Evolutionary conservation across 257 asterid species (phyloP).

Genomic region (Nicotiana obtusifolia): DNA sequence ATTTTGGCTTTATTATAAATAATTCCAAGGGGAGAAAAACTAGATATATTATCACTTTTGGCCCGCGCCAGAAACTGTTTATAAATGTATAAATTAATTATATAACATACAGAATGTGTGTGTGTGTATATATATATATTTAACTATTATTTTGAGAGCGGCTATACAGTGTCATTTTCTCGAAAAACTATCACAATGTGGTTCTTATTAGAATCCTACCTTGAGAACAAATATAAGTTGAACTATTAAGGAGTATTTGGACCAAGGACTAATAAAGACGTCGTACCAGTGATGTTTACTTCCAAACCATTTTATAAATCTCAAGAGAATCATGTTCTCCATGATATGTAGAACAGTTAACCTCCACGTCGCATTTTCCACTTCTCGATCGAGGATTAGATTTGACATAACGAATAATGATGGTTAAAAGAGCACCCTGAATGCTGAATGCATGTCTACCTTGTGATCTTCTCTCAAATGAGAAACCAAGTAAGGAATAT

Average conservation of each 20-base stretch:
- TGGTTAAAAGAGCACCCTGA: slow-evolving; percentile 57
- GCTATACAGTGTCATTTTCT: too few species aligned
- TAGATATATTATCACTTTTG: not conserved
- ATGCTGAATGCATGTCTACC: slow-evolving; percentile 43
- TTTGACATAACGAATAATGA: slow-evolving; percentile 37
- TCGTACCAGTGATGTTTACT: not conserved
- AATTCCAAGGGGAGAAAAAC: not conserved
- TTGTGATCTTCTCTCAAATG: slow-evolving; percentile 52
- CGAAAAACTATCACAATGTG: too few species aligned
- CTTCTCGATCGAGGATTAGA: slow-evolving; percentile 42
- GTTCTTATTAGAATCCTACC: too few species aligned
- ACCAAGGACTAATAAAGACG: not conserved
- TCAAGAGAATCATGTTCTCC: not conserved
- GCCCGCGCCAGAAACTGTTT: too few species aligned
- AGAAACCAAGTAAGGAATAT: slow-evolving; percentile 33
- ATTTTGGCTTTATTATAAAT: not conserved
- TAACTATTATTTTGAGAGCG: too few species aligned
- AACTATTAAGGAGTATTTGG: too few species aligned
- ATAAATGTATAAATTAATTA: too few species aligned
- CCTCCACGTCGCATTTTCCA: slow-evolving; percentile 64
- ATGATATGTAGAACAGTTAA: slow-evolving; percentile 10
- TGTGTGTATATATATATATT: too few species aligned
- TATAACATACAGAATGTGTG: too few species aligned
- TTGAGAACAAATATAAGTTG: too few species aligned
- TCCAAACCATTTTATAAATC: not conserved